These are phyloP conservation scores for Fagopyrum tataricum DNA, from an alignment of 148 eudicot genomes.

Conservation along the genomic window DNA sequence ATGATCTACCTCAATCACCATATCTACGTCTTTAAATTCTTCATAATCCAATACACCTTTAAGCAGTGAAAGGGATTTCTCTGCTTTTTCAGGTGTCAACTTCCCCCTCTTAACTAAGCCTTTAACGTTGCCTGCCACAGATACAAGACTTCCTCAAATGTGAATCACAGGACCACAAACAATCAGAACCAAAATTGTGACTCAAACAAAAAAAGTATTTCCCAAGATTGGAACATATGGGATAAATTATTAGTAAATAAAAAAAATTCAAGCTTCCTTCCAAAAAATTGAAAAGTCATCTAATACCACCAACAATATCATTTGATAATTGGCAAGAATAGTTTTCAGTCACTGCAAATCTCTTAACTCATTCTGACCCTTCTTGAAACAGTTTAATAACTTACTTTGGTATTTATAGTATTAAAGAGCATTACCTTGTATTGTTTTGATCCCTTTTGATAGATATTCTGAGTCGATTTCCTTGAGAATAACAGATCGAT, in stretches of 20 bases:
- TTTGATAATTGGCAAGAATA: not conserved
- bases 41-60: slow-evolving; percentile 85
- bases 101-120: slow-evolving; percentile 67
- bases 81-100: slow-evolving; percentile 64
- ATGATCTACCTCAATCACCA: slow-evolving; percentile 83
- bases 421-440: not conserved
- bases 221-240: too few relatives aligned
- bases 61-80: slow-evolving; percentile 65
- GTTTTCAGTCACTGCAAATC: not conserved
- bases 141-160: not conserved
- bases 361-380: not conserved
- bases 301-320: not conserved
- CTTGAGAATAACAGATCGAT: slow-evolving; percentile 65
- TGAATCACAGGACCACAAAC: not conserved
- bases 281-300: not conserved
- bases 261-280: not conserved
- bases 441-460: slow-evolving; percentile 53
- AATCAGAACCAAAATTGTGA: not conserved
- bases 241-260: too few relatives aligned
- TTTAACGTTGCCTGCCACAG: slow-evolving; percentile 59
- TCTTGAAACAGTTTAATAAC: too few relatives aligned
- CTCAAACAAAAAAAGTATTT: too few relatives aligned
- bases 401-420: not conserved
- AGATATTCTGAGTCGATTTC: slow-evolving; percentile 82
- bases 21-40: slow-evolving; percentile 72